Evolutionary conservation across 345 rosid species (phyloP), one percentile per base, ranked within the genome.

Genomic region (Moringa oleifera): DNA sequence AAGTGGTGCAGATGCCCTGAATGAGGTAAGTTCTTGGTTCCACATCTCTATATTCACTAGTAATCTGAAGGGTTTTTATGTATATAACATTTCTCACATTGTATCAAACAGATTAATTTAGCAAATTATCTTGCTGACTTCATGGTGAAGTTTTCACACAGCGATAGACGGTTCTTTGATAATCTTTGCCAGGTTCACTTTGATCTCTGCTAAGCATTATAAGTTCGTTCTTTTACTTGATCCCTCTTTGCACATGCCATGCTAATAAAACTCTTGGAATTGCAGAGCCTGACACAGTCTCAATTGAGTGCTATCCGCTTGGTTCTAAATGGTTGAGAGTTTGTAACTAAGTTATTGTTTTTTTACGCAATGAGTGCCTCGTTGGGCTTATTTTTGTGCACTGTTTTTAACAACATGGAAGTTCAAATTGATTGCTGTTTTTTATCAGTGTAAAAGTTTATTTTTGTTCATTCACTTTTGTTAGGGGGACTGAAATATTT

Each of bases 91-190:
- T 62, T 51, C 50, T 49, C 20, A 46, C 58, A 23, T 51, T 68
- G 46, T 51, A 70, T 61, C 50, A 62, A 62, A 60, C 84, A 89
- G 97, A 81, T 92, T 59, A 85, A 92, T 75, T 76, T 92, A 72
- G 85, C 82, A 61, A 84, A 73, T 61, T 89, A 77, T 71, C 77
- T 92, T 20, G 75, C 60, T 18, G 97, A 85, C 55, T 92, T 85
- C 78, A 49, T 92, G 47, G 31, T 16, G 17, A 84, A 85, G 61
- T 87, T 92, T 68, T 79, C 68, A 0, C 65, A 67, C 22, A 79
- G 77, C 51, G 84, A 89, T 57, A 65, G 73, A 55, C 78, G 68
- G 61, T 72, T 80, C 70, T 80, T 93, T 62, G 76, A 83, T 61
- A 72, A 72, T 73, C 83, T 93, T 74, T 84, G 75, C 80, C 97